Evolutionary conservation across 2,329 filamentous ascomycete genomes (phyloP).

Genomic region (Fusarium torulosum): DNA sequence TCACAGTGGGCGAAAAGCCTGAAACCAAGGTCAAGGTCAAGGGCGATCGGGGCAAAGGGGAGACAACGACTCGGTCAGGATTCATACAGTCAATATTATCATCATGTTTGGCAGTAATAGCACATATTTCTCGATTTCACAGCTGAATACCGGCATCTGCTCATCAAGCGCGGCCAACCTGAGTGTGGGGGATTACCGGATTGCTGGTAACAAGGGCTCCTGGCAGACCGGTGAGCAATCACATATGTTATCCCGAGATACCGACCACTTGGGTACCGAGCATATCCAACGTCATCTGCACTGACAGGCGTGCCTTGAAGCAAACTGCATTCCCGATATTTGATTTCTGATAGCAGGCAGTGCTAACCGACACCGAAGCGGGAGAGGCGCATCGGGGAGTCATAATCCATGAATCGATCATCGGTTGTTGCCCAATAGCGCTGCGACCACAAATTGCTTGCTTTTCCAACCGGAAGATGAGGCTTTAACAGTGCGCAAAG

Average conservation of each 20-base stretch:
- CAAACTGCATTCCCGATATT: conserved; percentile 17
- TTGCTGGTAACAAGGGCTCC: conserved; percentile 40
- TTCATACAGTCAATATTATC: conserved; percentile 1
- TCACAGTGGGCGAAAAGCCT: neutral
- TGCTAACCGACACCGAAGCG: conserved; percentile 22
- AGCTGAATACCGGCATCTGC: conserved; percentile 22
- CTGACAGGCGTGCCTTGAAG: conserved; percentile 15
- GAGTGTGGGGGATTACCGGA: conserved; percentile 38
- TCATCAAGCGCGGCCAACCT: conserved; percentile 17
- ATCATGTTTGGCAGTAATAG: neutral
- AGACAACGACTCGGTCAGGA: conserved; percentile 7
- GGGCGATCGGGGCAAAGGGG: neutral
- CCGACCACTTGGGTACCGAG: conserved; percentile 33
- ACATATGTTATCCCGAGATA: conserved; percentile 33
- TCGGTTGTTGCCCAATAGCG: conserved; percentile 3
- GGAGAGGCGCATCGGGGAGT: conserved; percentile 21
- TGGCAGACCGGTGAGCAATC: conserved; percentile 44
- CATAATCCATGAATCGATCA: neutral
- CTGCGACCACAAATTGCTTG: conserved; percentile 4
- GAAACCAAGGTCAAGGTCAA: conserved; percentile 5
- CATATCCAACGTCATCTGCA: conserved; percentile 26
- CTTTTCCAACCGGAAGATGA: conserved; percentile 2
- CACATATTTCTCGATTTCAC: conserved; percentile 7
- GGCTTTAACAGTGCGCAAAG: conserved; percentile 16
- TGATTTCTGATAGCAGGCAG: conserved; percentile 26